These are phyloP conservation scores for Schizosaccharomyces versatilis DNA, from an alignment of 1,139 yeast genomes.

Conservation along the genomic window DNA sequence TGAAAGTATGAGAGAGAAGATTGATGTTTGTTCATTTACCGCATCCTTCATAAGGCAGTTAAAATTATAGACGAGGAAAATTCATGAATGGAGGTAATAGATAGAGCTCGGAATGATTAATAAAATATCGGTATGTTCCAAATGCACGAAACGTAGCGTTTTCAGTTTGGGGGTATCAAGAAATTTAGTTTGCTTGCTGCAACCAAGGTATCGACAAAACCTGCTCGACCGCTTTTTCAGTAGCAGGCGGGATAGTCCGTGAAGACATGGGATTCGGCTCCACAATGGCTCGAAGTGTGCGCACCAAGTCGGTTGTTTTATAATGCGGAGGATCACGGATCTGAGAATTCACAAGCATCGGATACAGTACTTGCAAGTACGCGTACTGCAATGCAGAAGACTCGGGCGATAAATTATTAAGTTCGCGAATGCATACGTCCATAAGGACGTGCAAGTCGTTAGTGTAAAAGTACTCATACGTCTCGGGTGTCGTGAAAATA, in stretches of 20 bases:
- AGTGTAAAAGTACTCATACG: constrained; percentile 49
- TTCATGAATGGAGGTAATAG: too few relatives aligned
- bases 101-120: too few relatives aligned
- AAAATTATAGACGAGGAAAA: too few relatives aligned
- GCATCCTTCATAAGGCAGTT: too few relatives aligned
- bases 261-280: neutral
- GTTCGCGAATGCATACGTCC: constrained; percentile 67
- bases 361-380: constrained; percentile 53
- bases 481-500: constrained; percentile 43
- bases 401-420: constrained; percentile 40
- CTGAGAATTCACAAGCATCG: constrained; percentile 47
- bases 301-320: constrained; percentile 31
- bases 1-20: too few relatives aligned
- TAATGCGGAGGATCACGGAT: constrained; percentile 30
- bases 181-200: neutral
- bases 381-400: constrained; percentile 33
- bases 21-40: too few relatives aligned
- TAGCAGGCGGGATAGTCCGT: neutral
- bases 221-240: neutral
- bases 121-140: too few relatives aligned
- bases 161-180: too few relatives aligned
- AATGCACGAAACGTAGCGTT: too few relatives aligned
- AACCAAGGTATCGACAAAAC: neutral
- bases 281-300: neutral
- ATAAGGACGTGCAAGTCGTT: constrained; percentile 70